phyloP scores from a whole-genome alignment of 2,329 filamentous ascomycete species.

The Alternaria rosae region DNA sequence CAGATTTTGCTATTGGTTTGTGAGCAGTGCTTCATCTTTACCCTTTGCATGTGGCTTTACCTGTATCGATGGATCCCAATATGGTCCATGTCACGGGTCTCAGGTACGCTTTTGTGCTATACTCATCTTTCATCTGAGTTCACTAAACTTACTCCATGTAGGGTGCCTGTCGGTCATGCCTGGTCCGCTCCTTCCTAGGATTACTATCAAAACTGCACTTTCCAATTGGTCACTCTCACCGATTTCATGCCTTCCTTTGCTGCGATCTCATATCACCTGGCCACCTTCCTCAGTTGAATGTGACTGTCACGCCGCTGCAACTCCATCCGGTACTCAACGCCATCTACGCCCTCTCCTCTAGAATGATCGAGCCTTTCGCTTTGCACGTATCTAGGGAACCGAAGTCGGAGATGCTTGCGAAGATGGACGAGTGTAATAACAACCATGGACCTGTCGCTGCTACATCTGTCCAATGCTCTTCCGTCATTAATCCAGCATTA shows the following conservation, averaged over 20 bases:
- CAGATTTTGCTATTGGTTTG: not conserved
- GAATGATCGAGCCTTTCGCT: not conserved
- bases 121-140: not conserved
- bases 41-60: not conserved
- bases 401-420: not conserved
- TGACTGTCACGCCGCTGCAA: not conserved
- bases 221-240: not conserved
- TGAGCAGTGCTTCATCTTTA: not conserved
- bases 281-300: not conserved
- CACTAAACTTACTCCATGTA: not conserved
- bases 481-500: not conserved
- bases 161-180: not conserved
- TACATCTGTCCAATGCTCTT: fast-evolving
- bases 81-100: not conserved
- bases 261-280: not conserved
- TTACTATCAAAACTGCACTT: not conserved
- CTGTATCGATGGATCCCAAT: not conserved
- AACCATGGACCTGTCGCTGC: not conserved
- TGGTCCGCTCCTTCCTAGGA: not conserved
- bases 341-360: not conserved
- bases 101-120: not conserved
- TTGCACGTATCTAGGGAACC: no score
- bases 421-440: not conserved
- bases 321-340: no score
- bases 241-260: not conserved